Evolutionary conservation across 2,329 filamentous ascomycete genomes (phyloP), one percentile per base, ranked within the genome.

Genomic region (Myrmaecium sp.): DNA sequence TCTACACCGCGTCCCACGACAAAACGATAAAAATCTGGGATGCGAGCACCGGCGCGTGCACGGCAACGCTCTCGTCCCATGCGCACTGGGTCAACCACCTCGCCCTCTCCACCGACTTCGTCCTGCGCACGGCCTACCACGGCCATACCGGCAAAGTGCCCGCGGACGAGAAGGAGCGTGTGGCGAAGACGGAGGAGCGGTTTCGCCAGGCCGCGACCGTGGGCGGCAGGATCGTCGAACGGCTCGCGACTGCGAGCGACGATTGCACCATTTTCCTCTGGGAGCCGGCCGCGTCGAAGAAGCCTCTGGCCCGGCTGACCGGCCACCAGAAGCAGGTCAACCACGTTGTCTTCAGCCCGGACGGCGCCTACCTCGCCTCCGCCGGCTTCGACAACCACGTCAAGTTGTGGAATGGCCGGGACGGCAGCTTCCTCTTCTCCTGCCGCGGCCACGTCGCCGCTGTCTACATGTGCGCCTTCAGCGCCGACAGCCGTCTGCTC

Each of bases 311-410:
- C n/a, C 66, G 83, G 17, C 67, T 95, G 55, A 55, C 82, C n/a
- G 89, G 89, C 2, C 89, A 98, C 44, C 82, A 94, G 49, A 95
- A 95, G 55, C 80, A 86, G 46, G 84, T 95, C 39, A 94, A 95
- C 50, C 80, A 94, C 47, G 84, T 95, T 25, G 78, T 75, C 0
- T 95, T 95, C 54, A 93, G 82, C 1, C 83, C 86, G 0, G 84
- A 95, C 44, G 86, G 83, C 17, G 64, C 69, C 6, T 66, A 86
- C 31, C 83, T 98, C 40, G 89, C 89, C 6, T 91, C 79, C 19
- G 74, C 80, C 6, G 75, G 76, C 4, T 98, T 86, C 58, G 89
- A 98, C 51, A 98, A 95, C 48, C 80, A 86, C 42, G 82, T 86
- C 40, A 93, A 93, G 55, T 56, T 94, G 14, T 95, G 84, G 84